Evolutionary conservation across 371 early-diverging fungal species (phyloP).

Genomic region (Rhizomucor miehei): DNA sequence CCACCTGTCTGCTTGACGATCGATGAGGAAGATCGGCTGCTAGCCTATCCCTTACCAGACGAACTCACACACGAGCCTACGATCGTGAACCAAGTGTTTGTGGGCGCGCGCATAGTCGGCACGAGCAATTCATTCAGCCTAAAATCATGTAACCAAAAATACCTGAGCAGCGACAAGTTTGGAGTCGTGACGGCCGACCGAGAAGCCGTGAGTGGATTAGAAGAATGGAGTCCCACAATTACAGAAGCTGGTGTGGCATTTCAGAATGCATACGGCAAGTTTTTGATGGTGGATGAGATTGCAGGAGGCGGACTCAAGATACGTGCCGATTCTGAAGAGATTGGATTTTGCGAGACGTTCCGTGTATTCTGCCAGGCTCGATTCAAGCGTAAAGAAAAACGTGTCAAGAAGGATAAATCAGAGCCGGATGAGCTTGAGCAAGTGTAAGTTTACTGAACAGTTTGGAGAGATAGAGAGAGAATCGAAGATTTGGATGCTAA

Average conservation of each 20-base stretch:
- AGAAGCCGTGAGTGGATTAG: conserved; percentile 79
- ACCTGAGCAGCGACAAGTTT: conserved; percentile 79
- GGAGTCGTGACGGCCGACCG: conserved; percentile 69
- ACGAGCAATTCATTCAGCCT: conserved; percentile 53
- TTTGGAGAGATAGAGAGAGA: not conserved
- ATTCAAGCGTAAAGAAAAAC: conserved; percentile 43
- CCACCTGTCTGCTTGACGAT: conserved; percentile 59
- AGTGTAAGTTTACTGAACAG: conserved; percentile 28
- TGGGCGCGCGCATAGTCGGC: conserved; percentile 58
- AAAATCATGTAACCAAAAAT: conserved; percentile 67
- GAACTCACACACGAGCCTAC: conserved; percentile 54
- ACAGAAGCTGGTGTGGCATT: conserved; percentile 73
- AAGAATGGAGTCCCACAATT: conserved; percentile 75
- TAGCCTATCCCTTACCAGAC: conserved; percentile 45
- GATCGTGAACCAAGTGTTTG: conserved; percentile 70
- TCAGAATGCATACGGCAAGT: conserved; percentile 59
- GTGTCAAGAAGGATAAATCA: conserved; percentile 27
- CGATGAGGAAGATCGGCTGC: conserved; percentile 51
- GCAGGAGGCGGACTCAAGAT: conserved; percentile 52
- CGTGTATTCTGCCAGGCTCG: conserved; percentile 69
- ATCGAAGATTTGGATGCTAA: too few relatives aligned
- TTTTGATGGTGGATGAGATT: conserved; percentile 63
- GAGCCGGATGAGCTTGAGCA: conserved; percentile 32
- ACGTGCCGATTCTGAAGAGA: conserved; percentile 70
- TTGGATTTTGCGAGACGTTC: conserved; percentile 76